Percentiles rank a stretch among this genome's conserved stretches.
phyloP scores from a whole-genome alignment of 352 stramenopile genomes.

The Pythium myriotylum region DNA sequence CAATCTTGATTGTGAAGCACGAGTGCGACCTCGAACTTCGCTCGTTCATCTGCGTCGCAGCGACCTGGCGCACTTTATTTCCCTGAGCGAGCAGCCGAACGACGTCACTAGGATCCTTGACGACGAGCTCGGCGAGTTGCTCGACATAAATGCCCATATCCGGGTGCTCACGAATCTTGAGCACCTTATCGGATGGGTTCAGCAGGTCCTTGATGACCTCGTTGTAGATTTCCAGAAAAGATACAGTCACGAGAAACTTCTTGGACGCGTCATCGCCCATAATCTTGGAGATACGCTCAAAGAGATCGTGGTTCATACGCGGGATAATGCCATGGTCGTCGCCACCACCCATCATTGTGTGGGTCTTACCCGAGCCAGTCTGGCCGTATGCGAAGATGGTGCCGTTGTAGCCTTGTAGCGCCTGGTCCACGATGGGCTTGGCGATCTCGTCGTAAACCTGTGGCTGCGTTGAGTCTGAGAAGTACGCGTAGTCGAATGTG shows the following conservation, averaged over 20 bases:
- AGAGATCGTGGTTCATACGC: conserved; percentile 88
- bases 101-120: conserved; percentile 79
- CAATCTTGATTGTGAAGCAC: conserved; percentile 92
- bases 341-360: conserved; percentile 73
- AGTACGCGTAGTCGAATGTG: conserved; percentile 87
- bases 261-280: conserved; percentile 47
- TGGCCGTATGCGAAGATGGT: conserved; percentile 79
- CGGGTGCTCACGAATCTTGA: conserved; percentile 92
- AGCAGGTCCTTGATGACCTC: conserved; percentile 94
- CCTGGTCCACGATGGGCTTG: conserved; percentile 74
- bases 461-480: conserved; percentile 65
- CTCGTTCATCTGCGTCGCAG: conserved; percentile 93
- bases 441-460: conserved; percentile 84
- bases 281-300: conserved; percentile 48
- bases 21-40: conserved; percentile 87
- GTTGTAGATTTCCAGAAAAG: conserved; percentile 97
- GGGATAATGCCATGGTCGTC: conserved; percentile 87
- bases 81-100: conserved; percentile 86
- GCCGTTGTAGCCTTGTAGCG: conserved; percentile 83
- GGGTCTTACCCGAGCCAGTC: no score
- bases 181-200: conserved; percentile 89
- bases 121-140: conserved; percentile 86
- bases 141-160: conserved; percentile 95
- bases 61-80: conserved; percentile 87
- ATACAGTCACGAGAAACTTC: conserved; percentile 86